These are phyloP conservation scores for Mycena maculata DNA, from an alignment of 768 basidiomycete species.

Conservation along the genomic window DNA sequence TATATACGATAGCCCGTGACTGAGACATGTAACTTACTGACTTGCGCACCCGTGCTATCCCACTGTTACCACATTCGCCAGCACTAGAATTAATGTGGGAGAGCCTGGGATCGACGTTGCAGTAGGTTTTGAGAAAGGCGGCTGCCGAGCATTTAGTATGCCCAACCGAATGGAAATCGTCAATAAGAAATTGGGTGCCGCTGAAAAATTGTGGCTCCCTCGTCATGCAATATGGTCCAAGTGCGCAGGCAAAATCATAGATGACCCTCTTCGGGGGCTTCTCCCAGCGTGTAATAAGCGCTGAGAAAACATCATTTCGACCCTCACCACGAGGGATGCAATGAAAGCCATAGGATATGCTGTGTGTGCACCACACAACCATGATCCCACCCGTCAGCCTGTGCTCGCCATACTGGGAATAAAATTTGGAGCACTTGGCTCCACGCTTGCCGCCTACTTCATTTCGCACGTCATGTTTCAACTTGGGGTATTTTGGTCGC, in stretches of 20 bases:
- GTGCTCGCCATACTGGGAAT: background rate
- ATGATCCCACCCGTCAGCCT: background rate
- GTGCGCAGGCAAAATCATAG: too few relatives aligned
- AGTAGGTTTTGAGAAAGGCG: slow-evolving; percentile 44
- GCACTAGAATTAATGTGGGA: slow-evolving; percentile 47
- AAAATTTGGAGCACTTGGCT: too few relatives aligned
- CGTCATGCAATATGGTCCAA: slow-evolving; percentile 42
- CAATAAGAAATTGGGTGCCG: slow-evolving; percentile 48
- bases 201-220: slow-evolving; percentile 44
- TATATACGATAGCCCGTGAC: background rate
- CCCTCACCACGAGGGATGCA: slow-evolving; percentile 40
- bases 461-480: too few relatives aligned
- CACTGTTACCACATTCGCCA: slow-evolving; percentile 49
- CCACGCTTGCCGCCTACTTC: too few relatives aligned
- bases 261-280: slow-evolving; percentile 47
- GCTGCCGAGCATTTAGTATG: slow-evolving; percentile 48
- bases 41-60: slow-evolving; percentile 5
- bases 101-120: slow-evolving; percentile 41
- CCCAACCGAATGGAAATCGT: slow-evolving; percentile 47
- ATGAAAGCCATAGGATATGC: slow-evolving; percentile 36
- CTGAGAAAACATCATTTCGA: slow-evolving; percentile 41
- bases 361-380: slow-evolving; percentile 17
- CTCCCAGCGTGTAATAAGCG: slow-evolving; percentile 42
- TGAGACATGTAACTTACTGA: slow-evolving; percentile 22
- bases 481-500: background rate